Percentiles rank a stretch among this genome's conserved stretches.
Evolutionary conservation across 345 rosid genomes (phyloP).

Genomic region (Tarenaya hassleriana): DNA sequence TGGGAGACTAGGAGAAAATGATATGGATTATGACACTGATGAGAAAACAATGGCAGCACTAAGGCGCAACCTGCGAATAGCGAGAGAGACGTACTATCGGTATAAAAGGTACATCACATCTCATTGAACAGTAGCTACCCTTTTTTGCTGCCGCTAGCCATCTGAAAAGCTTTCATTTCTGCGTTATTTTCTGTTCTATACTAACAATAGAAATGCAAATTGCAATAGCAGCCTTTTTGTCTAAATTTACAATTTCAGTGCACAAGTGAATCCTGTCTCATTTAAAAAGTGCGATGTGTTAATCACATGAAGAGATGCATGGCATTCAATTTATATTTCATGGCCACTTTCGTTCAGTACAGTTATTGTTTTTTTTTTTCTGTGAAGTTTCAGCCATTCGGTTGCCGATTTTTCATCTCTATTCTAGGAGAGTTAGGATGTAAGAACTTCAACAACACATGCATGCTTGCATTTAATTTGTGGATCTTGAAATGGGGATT

Average conservation of each 20-base stretch:
- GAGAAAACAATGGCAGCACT: slow-evolving; percentile 78
- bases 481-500: not conserved
- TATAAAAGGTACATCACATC: slow-evolving; percentile 45
- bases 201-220: not conserved
- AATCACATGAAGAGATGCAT: too few species aligned
- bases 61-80: slow-evolving; percentile 65
- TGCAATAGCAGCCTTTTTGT: not conserved
- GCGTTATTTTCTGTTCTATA: not conserved
- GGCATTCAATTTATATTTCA: too few species aligned
- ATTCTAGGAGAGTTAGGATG: too few species aligned
- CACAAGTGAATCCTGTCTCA: not conserved
- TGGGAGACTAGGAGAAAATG: slow-evolving; percentile 78
- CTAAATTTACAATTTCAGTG: not conserved
- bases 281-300: not conserved
- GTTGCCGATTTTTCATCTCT: too few species aligned
- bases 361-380: too few species aligned
- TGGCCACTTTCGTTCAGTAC: too few species aligned
- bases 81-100: slow-evolving; percentile 68
- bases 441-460: not conserved
- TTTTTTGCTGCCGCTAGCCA: too few species aligned
- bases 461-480: not conserved
- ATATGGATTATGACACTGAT: slow-evolving; percentile 84
- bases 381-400: too few species aligned
- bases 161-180: not conserved
- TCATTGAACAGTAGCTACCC: too few species aligned